phyloP scores from a whole-genome alignment of 768 basidiomycete genomes.

The Agaricus blazei region DNA sequence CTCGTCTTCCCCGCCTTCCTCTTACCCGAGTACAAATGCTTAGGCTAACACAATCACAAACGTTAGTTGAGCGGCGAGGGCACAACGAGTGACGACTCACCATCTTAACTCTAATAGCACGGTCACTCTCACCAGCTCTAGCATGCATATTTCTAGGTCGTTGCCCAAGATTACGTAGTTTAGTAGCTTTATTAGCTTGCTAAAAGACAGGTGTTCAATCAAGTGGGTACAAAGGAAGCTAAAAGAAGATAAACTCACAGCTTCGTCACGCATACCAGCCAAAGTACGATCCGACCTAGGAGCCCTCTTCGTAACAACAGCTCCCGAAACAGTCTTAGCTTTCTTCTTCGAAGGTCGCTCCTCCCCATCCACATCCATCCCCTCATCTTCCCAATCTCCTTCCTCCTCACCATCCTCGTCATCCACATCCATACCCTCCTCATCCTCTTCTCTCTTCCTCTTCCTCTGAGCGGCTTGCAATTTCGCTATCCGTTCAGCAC shows the following conservation, averaged over 20 bases:
- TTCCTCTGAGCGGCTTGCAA: conserved; percentile 65
- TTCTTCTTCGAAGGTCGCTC: conserved; percentile 52
- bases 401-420: conserved; percentile 43
- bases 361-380: conserved; percentile 53
- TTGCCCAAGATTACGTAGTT: conserved; percentile 83
- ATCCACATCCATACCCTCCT: conserved; percentile 54
- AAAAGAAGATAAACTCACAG: conserved; percentile 37
- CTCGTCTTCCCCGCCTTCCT: conserved; percentile 81
- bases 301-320: conserved; percentile 42
- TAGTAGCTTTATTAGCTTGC: conserved; percentile 78
- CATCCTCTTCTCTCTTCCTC: conserved; percentile 48
- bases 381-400: conserved; percentile 33
- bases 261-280: conserved; percentile 74
- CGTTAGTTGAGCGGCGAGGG: conserved; percentile 2
- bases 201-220: conserved; percentile 21
- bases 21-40: conserved; percentile 83
- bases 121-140: conserved; percentile 88
- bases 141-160: conserved; percentile 83
- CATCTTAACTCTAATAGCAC: conserved; percentile 79
- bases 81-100: conserved; percentile 32
- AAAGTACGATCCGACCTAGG: conserved; percentile 72
- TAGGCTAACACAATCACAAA: conserved; percentile 48
- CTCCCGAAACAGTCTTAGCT: conserved; percentile 57
- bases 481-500: conserved; percentile 83
- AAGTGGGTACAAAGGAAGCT: background rate